Percentiles rank a stretch among this genome's conserved stretches.
phyloP scores from a whole-genome alignment of 345 rosid genomes.

The Brassica juncea region DNA sequence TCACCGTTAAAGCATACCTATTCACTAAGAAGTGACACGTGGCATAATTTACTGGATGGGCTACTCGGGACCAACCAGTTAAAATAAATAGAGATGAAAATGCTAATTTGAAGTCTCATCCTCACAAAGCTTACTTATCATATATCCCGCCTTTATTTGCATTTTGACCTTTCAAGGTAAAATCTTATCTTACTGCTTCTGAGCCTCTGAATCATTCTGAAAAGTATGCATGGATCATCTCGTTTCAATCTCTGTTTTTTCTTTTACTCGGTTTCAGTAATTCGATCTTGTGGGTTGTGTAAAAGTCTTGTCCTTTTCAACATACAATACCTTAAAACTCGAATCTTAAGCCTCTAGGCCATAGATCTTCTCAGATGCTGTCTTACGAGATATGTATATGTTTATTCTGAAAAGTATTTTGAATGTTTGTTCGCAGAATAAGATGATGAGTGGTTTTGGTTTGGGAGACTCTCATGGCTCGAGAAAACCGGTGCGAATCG shows the following conservation, averaged over 20 bases:
- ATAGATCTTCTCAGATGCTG: neutral
- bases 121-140: conserved; percentile 4
- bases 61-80: neutral
- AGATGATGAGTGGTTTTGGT: conserved; percentile 44
- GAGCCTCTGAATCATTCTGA: neutral
- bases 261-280: neutral
- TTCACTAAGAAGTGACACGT: conserved; percentile 15
- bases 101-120: conserved; percentile 9
- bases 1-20: neutral
- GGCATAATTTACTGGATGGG: neutral
- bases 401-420: neutral
- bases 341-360: neutral
- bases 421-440: conserved; percentile 3
- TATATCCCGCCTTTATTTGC: conserved; percentile 1
- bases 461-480: conserved; percentile 41
- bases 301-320: neutral
- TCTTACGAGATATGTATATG: neutral
- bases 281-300: neutral
- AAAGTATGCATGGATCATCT: neutral
- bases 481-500: conserved; percentile 57
- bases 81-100: conserved; percentile 10
- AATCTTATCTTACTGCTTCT: neutral
- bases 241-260: neutral
- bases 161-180: neutral
- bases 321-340: neutral